Evolutionary conservation across 139 green algal genomes (phyloP).

Genomic region (Monoraphidium neglectum): DNA sequence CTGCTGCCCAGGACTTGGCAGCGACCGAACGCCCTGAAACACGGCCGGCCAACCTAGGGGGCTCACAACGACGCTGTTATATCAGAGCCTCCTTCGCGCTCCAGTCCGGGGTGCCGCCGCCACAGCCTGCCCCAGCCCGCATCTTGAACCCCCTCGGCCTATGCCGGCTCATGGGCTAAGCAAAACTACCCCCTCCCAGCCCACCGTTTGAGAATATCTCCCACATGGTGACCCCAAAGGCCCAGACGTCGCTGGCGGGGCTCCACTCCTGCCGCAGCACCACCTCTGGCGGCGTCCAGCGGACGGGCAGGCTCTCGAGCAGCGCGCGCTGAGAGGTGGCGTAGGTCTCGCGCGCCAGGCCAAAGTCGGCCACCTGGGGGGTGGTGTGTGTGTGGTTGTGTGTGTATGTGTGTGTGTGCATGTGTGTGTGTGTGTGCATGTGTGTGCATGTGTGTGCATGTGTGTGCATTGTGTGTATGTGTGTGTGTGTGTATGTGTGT

Average conservation of each 20-base stretch:
- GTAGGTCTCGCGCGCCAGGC: conserved; percentile 25
- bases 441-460: too few species aligned
- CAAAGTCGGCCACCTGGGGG: conserved; percentile 55
- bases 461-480: too few species aligned
- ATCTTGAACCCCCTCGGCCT: not conserved
- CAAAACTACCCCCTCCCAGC: too few species aligned
- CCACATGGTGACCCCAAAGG: conserved; percentile 60
- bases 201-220: conserved; percentile 58
- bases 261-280: conserved; percentile 29
- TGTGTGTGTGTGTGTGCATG: too few species aligned
- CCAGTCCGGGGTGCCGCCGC: not conserved
- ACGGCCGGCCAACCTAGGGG: not conserved
- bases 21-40: too few species aligned
- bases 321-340: not conserved
- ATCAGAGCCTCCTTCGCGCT: not conserved
- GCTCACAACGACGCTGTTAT: too few species aligned
- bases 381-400: too few species aligned
- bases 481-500: too few species aligned
- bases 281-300: conserved; percentile 57
- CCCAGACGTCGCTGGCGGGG: conserved; percentile 47
- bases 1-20: too few species aligned
- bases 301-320: conserved; percentile 40
- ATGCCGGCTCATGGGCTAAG: too few species aligned
- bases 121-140: not conserved
- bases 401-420: too few species aligned